These are phyloP conservation scores for Parafenestella ontariensis DNA, from an alignment of 2,329 filamentous ascomycete genomes.

Conservation along the genomic window DNA sequence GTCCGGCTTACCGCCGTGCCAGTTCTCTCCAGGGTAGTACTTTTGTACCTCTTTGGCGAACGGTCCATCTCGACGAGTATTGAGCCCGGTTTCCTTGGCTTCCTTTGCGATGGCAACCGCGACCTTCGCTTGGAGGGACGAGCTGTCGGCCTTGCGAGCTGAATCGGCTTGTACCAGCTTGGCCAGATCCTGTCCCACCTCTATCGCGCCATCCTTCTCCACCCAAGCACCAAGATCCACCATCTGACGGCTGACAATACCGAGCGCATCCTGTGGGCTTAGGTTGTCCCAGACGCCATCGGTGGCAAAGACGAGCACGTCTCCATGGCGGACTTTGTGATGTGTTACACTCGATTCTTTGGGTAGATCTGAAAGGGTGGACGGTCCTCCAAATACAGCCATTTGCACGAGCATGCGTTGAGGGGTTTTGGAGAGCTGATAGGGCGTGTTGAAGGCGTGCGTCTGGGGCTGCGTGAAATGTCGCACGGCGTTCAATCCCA, in stretches of 20 bases:
- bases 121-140: constrained; percentile 77
- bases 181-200: constrained; percentile 67
- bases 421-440: constrained; percentile 89
- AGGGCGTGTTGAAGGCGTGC: constrained; percentile 97
- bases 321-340: constrained; percentile 82
- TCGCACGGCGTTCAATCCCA: constrained; percentile 85
- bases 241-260: constrained; percentile 81
- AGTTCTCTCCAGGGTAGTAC: constrained; percentile 84
- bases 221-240: constrained; percentile 76
- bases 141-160: constrained; percentile 48
- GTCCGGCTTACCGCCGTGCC: constrained; percentile 91
- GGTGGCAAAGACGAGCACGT: constrained; percentile 91
- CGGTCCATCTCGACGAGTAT: constrained; percentile 82
- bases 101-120: constrained; percentile 80
- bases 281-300: constrained; percentile 98
- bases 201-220: constrained; percentile 54
- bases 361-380: constrained; percentile 80
- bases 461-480: constrained; percentile 85
- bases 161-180: constrained; percentile 60
- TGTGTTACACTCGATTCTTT: constrained; percentile 81
- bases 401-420: constrained; percentile 79
- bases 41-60: constrained; percentile 95
- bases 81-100: constrained; percentile 84
- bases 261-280: constrained; percentile 86
- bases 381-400: constrained; percentile 74